phyloP scores from a whole-genome alignment of 768 basidiomycete species.

The Agrocybe praecox region DNA sequence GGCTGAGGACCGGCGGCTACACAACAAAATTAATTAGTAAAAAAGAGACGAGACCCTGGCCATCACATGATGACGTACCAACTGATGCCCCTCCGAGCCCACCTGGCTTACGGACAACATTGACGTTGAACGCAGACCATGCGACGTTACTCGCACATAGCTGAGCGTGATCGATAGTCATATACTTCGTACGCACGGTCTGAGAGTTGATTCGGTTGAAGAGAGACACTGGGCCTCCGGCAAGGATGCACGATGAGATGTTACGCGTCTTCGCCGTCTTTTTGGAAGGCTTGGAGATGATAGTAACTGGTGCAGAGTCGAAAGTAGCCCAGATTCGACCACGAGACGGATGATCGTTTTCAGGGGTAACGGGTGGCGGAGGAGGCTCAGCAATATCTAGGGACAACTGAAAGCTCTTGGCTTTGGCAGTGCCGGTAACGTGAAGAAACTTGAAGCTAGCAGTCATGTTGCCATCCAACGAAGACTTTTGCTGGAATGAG shows the following conservation, averaged over 20 bases:
- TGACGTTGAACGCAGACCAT: constrained; percentile 95
- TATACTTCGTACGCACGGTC: constrained; percentile 96
- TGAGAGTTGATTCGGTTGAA: constrained; percentile 98
- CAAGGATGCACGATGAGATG: constrained; percentile 88
- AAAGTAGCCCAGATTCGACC: constrained; percentile 90
- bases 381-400: constrained; percentile 84
- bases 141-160: constrained; percentile 88
- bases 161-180: constrained; percentile 86
- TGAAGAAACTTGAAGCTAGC: constrained; percentile 92
- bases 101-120: constrained; percentile 76
- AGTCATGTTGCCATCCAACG: constrained; percentile 81
- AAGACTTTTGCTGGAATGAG: constrained; percentile 82
- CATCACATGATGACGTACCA: constrained; percentile 67
- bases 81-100: constrained; percentile 49
- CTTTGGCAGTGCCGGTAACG: constrained; percentile 86
- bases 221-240: constrained; percentile 86
- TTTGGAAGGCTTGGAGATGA: constrained; percentile 97
- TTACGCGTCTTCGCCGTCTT: constrained; percentile 96
- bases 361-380: constrained; percentile 46
- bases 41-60: constrained; percentile 14
- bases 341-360: constrained; percentile 44
- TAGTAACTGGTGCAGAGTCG: constrained; percentile 89
- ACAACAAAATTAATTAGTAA: constrained; percentile 21
- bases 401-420: constrained; percentile 86
- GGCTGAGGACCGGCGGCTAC: constrained; percentile 71